A percentile compares a stretch with the other conserved stretches of the same genome.
phyloP scores from a whole-genome alignment of 2,329 filamentous ascomycete genomes.

The Xylaria sp. region DNA sequence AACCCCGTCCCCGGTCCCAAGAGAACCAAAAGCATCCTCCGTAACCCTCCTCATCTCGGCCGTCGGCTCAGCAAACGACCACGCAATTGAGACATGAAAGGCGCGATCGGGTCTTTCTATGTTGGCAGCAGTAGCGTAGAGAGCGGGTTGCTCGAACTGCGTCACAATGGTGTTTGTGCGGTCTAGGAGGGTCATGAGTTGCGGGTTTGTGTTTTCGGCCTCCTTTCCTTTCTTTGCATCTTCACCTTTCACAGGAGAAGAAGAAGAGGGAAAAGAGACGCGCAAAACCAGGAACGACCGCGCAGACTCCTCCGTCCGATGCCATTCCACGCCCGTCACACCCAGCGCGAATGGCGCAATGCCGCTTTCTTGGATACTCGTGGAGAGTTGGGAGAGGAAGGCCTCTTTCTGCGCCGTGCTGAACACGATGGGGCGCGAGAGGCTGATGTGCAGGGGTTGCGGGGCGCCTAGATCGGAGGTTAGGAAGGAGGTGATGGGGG shows the following conservation, averaged over 20 bases:
- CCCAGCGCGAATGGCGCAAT: conserved; percentile 39
- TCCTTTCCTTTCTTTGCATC: background rate
- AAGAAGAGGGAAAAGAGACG: conserved; percentile 33
- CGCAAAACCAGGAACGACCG: conserved; percentile 81
- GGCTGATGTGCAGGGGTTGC: conserved; percentile 81
- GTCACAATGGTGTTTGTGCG: conserved; percentile 61
- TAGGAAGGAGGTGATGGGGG: conserved; percentile 60
- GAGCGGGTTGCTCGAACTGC: conserved; percentile 58
- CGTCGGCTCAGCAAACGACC: conserved; percentile 59
- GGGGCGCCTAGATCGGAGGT: conserved; percentile 71
- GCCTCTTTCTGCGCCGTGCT: conserved; percentile 62
- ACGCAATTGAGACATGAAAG: conserved; percentile 88
- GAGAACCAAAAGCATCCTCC: conserved; percentile 29
- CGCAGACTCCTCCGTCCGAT: conserved; percentile 51
- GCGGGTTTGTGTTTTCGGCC: conserved; percentile 36
- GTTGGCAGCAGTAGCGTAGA: conserved; percentile 51
- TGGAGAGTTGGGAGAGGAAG: conserved; percentile 56
- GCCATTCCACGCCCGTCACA: conserved; percentile 42
- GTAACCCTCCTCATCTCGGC: conserved; percentile 40
- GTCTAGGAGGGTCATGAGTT: conserved; percentile 57
- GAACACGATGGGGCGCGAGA: conserved; percentile 77
- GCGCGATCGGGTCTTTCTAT: conserved; percentile 35
- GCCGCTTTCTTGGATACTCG: conserved; percentile 33
- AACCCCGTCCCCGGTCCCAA: too few species aligned
- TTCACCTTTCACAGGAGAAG: conserved; percentile 11